Evolutionary conservation across 441 rosid genomes (phyloP), one percentile per base, ranked within the genome.

Genomic region (Capsella rubella): DNA sequence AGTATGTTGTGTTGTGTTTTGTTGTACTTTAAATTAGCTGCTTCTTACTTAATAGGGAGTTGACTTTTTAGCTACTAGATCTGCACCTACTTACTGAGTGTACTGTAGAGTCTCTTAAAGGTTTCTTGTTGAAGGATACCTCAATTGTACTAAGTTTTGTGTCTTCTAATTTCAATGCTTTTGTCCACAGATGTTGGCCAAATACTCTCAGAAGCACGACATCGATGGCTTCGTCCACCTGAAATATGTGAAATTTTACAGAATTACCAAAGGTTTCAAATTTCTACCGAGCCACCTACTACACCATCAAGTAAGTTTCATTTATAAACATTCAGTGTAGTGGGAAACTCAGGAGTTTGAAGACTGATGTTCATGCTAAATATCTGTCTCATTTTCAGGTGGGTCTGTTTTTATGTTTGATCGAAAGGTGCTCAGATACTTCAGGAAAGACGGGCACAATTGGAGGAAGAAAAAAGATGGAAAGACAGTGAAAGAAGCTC

Each of bases 401-500:
- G 99, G 99, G 27, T 91, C 98, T 46, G 86, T 93, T 45, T 93
- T 96, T 82, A 91, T 93, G 51, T 96, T 93, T 75, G 97, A 96
- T 83, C 85, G 97, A 49, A 96, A 96, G 82, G 96, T 89, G 66
- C 81, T 91, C 65, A 87, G 98, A 80, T 93, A 93, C 87, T 96
- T 93, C 63, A 85, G 98, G 77, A 96, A 91, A 81, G 98, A 91
- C 49, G 99, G 99, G 40, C 99, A 96, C 82, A 91, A 84, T 59
- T 96, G 99, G 99, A 91, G 97, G 84, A 93, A 96, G 91, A 93
- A 91, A 76, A 90, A 74, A 81, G 98, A 96, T 82, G 98, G 98
- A 64, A 96, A 91, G 78, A 93, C 97, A 0, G 90, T 93, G 37
- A 96, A 88, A 84, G 98, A 96, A 88, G 97, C 98, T 78, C 98